These are phyloP conservation scores for Exsudoporus floridanus DNA, from an alignment of 1,284 basidiomycete species.

Conservation along the genomic window DNA sequence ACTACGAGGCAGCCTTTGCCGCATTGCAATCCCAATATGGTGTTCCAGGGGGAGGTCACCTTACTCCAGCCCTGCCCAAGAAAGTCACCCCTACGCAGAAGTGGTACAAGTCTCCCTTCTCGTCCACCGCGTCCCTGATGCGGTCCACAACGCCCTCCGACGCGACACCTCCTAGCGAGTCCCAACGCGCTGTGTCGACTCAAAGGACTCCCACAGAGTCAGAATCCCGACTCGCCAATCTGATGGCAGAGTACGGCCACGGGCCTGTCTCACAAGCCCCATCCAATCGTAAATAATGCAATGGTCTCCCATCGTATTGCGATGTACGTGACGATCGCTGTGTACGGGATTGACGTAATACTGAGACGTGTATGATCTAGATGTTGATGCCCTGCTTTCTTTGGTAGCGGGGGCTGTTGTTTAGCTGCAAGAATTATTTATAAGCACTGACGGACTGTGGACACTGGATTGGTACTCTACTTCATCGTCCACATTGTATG, in stretches of 20 bases:
- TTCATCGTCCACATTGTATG: too few species aligned
- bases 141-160: background rate
- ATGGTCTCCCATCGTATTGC: background rate
- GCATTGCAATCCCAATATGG: conserved; percentile 25
- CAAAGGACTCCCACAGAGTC: background rate
- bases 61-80: background rate
- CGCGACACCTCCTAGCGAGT: background rate
- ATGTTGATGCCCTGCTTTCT: background rate
- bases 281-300: background rate
- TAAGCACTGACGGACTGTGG: too few species aligned
- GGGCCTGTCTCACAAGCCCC: conserved; percentile 3
- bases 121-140: conserved; percentile 21
- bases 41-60: conserved; percentile 20
- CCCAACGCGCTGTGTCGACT: background rate
- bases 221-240: conserved; percentile 2
- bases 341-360: background rate
- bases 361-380: conserved; percentile 2
- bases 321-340: background rate
- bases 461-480: too few species aligned
- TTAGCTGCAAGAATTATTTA: too few species aligned
- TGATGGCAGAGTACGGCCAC: conserved; percentile 5
- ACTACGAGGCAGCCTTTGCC: conserved; percentile 26
- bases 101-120: conserved; percentile 21
- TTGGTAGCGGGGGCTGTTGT: too few species aligned
- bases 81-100: background rate